Percentiles rank a stretch among this genome's conserved stretches.
Evolutionary conservation across 306 rosid species (phyloP).

Genomic region (Cercis canadensis): DNA sequence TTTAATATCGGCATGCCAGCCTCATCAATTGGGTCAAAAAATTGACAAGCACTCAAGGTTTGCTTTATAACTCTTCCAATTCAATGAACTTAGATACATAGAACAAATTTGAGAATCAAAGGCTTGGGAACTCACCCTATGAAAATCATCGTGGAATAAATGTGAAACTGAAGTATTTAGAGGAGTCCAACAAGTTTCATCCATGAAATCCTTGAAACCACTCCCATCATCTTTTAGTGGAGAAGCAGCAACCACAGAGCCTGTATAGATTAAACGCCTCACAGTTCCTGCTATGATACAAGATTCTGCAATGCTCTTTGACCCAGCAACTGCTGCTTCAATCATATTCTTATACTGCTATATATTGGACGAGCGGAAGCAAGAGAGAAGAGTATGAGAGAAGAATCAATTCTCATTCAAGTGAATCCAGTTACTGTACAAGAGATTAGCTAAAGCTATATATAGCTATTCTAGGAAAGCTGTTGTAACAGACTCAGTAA

Average conservation of each 20-base stretch:
- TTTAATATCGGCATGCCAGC: too few species aligned
- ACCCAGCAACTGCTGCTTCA: conserved; percentile 49
- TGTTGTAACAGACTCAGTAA: too few species aligned
- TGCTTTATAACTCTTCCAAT: too few species aligned
- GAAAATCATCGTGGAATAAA: neutral
- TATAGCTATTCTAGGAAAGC: too few species aligned
- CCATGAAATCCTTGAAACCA: conserved; percentile 41
- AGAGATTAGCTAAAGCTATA: too few species aligned
- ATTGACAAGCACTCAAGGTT: too few species aligned
- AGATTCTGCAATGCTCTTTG: conserved; percentile 32
- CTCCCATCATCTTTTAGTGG: conserved; percentile 51
- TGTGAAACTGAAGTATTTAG: conserved; percentile 30
- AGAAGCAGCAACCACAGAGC: conserved; percentile 45
- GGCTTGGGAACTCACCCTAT: conserved; percentile 21
- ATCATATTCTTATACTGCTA: conserved; percentile 41
- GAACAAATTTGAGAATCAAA: neutral
- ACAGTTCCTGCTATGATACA: conserved; percentile 49
- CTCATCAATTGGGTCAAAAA: neutral
- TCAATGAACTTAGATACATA: too few species aligned
- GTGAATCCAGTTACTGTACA: too few species aligned
- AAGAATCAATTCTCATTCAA: neutral
- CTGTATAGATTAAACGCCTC: conserved; percentile 54
- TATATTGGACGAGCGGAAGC: neutral
- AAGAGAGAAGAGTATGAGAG: too few species aligned
- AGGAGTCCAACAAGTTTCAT: conserved; percentile 64